phyloP scores from a whole-genome alignment of 306 rosid species.

The Cicer cuneatum region DNA sequence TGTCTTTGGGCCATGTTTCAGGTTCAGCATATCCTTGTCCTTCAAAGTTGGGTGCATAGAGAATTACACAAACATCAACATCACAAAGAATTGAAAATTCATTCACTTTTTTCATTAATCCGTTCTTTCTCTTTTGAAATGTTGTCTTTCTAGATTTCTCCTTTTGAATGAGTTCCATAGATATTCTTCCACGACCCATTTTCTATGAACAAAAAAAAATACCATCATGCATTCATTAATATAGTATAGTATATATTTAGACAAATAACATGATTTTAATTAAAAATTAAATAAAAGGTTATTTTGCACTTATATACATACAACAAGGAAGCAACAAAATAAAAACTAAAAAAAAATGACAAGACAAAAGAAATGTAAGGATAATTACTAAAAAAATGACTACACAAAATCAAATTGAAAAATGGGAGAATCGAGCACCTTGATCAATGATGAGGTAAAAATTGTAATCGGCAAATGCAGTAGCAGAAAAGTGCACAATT shows the following conservation, averaged over 20 bases:
- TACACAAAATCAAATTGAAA: not conserved
- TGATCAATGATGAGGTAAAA: no score
- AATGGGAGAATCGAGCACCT: no score
- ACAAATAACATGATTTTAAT: not conserved
- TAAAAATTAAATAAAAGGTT: not conserved
- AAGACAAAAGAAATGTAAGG: not conserved
- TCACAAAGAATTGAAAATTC: conserved; percentile 44
- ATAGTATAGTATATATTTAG: not conserved
- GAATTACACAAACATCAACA: conserved; percentile 39
- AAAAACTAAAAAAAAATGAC: not conserved
- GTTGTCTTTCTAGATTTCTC: conserved; percentile 44
- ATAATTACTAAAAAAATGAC: not conserved
- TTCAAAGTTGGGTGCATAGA: conserved; percentile 36
- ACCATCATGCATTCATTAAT: not conserved
- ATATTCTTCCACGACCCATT: conserved; percentile 49
- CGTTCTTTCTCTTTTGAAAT: conserved; percentile 37
- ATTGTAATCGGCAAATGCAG: no score
- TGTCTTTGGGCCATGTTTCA: conserved; percentile 43
- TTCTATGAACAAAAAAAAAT: conserved; percentile 12
- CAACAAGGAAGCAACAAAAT: not conserved
- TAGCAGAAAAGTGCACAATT: no score
- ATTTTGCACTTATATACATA: not conserved
- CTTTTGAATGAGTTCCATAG: conserved; percentile 39
- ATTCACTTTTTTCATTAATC: conserved; percentile 42
- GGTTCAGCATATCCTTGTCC: conserved; percentile 2